A percentile compares a stretch with the other conserved stretches of the same genome.
Evolutionary conservation across 2,329 filamentous ascomycete genomes (phyloP).

Genomic region (Paramyrothecium sp.): DNA sequence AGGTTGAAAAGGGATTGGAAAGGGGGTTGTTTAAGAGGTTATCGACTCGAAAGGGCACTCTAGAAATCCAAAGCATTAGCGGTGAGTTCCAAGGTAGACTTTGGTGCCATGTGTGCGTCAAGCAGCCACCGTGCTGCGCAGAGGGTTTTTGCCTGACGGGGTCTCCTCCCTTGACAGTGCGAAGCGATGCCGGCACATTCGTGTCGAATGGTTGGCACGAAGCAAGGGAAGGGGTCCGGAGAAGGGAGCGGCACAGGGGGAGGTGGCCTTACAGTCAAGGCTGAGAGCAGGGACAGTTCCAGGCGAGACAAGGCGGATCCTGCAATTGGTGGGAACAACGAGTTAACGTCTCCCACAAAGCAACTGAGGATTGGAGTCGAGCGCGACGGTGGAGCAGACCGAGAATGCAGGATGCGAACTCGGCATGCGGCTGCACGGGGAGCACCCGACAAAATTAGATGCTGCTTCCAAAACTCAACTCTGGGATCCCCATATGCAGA

Average conservation of each 20-base stretch:
- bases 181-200: conserved; percentile 9
- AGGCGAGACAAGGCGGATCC: conserved; percentile 38
- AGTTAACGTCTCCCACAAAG: conserved; percentile 63
- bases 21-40: conserved; percentile 46
- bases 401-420: conserved; percentile 30
- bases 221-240: conserved; percentile 18
- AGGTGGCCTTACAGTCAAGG: conserved; percentile 52
- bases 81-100: conserved; percentile 16
- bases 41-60: conserved; percentile 42
- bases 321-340: conserved; percentile 56
- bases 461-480: conserved; percentile 10
- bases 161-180: conserved; percentile 9
- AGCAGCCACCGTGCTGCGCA: too few relatives aligned
- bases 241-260: conserved; percentile 15
- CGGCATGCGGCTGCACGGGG: conserved; percentile 35
- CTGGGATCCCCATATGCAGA: conserved; percentile 7
- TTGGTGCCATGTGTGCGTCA: too few relatives aligned
- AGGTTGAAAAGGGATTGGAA: conserved; percentile 41
- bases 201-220: conserved; percentile 18
- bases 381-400: conserved; percentile 39
- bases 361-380: conserved; percentile 40
- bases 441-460: conserved; percentile 18
- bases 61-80: conserved; percentile 29
- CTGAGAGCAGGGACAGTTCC: conserved; percentile 37
- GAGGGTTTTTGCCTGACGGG: too few relatives aligned